Conservation (phyloP, 2,329 filamentous ascomycete species). For the Claviceps sorghi region DNA sequence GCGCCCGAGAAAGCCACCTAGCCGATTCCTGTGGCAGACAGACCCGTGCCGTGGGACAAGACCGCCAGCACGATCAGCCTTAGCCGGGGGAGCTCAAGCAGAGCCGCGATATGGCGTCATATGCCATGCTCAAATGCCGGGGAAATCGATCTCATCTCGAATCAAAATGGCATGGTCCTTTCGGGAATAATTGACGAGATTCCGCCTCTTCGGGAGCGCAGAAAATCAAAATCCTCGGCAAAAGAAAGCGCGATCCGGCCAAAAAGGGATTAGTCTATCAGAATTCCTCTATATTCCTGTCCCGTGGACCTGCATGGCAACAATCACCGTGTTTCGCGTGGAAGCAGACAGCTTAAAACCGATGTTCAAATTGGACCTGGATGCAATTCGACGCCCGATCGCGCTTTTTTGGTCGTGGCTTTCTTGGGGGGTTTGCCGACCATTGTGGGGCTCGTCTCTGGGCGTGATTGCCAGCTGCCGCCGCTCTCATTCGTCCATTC, state of each 20-base stretch:
- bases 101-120: conserved; percentile 16
- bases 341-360: not conserved
- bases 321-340: not conserved
- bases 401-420: not conserved
- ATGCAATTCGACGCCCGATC: conserved; percentile 1
- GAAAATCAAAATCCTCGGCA: not conserved
- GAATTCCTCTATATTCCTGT: not conserved
- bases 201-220: not conserved
- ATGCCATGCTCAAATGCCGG: conserved; percentile 5
- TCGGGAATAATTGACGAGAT: not conserved
- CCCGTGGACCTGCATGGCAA: not conserved
- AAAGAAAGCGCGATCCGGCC: not conserved
- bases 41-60: conserved; percentile 3
- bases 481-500: conserved; percentile 5
- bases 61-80: conserved; percentile 12
- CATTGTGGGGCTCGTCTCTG: conserved; percentile 2
- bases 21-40: not conserved
- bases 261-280: not conserved
- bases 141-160: conserved; percentile 2
- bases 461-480: not conserved
- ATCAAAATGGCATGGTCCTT: not conserved
- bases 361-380: not conserved
- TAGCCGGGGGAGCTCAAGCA: conserved; percentile 13
- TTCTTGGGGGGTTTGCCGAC: not conserved
- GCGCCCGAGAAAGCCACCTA: not conserved